A percentile compares a stretch with the other conserved stretches of the same genome.
These are phyloP conservation scores for Capillidium heterosporum DNA, from an alignment of 371 early-diverging fungal genomes.

Conservation along the genomic window DNA sequence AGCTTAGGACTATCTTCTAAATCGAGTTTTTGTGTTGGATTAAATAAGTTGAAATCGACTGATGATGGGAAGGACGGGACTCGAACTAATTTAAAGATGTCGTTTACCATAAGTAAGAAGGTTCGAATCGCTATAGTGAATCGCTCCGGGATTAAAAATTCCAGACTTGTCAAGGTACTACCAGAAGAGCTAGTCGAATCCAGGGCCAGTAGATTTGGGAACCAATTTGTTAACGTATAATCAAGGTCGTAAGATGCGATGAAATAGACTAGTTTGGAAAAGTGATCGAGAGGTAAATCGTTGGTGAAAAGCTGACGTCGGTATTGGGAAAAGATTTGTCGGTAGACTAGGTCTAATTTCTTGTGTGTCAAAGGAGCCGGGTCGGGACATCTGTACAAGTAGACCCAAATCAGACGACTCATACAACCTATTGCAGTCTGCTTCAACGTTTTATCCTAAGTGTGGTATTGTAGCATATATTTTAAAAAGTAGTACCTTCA, in stretches of 20 bases:
- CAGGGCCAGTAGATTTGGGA: slow-evolving; percentile 42
- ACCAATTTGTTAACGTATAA: slow-evolving; percentile 49
- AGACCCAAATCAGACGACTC: slow-evolving; percentile 78
- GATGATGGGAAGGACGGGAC: slow-evolving; percentile 34
- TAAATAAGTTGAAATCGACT: slow-evolving; percentile 21
- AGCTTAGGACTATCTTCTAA: neutral
- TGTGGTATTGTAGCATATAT: neutral
- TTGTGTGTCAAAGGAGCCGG: slow-evolving; percentile 32
- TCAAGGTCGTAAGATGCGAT: slow-evolving; percentile 61
- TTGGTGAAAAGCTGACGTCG: slow-evolving; percentile 47
- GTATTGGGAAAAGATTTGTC: slow-evolving; percentile 28
- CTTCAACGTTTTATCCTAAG: slow-evolving; percentile 48
- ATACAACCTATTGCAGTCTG: slow-evolving; percentile 58
- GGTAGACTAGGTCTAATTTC: slow-evolving; percentile 16
- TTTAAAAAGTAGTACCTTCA: slow-evolving; percentile 34
- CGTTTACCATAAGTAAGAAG: slow-evolving; percentile 45
- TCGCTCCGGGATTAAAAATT: slow-evolving; percentile 45
- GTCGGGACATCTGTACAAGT: slow-evolving; percentile 72
- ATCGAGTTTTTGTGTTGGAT: neutral
- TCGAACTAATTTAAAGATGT: slow-evolving; percentile 32
- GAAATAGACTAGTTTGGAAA: slow-evolving; percentile 65
- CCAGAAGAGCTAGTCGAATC: slow-evolving; percentile 21
- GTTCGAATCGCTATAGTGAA: slow-evolving; percentile 55
- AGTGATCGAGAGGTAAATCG: slow-evolving; percentile 50
- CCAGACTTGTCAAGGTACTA: slow-evolving; percentile 16